A percentile compares a stretch with the other conserved stretches of the same genome.
These are phyloP conservation scores for Ustilago cynodontis DNA, from an alignment of 1,284 basidiomycete genomes.

Conservation along the genomic window DNA sequence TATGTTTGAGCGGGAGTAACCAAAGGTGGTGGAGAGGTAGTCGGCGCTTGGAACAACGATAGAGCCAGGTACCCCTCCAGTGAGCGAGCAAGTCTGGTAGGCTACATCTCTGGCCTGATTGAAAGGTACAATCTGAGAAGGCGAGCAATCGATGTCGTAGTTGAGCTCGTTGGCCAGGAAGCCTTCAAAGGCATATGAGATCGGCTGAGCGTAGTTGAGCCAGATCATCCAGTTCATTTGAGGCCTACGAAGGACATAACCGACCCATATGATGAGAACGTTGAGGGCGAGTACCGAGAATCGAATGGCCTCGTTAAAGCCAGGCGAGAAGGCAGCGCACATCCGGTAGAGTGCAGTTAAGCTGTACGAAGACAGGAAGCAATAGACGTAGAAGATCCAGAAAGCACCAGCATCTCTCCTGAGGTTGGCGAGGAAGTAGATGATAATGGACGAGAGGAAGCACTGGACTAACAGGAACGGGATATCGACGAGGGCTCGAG, in stretches of 20 bases:
- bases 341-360: conserved; percentile 55
- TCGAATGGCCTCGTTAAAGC: conserved; percentile 65
- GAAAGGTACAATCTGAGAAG: conserved; percentile 33
- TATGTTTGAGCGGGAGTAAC: conserved; percentile 74
- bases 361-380: conserved; percentile 53
- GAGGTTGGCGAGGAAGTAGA: conserved; percentile 66
- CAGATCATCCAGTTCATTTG: conserved; percentile 80
- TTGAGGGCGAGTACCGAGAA: conserved; percentile 55
- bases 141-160: conserved; percentile 45
- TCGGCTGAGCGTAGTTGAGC: conserved; percentile 70
- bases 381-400: conserved; percentile 74
- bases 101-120: conserved; percentile 22
- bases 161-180: conserved; percentile 73
- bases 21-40: conserved; percentile 75
- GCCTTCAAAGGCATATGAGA: conserved; percentile 83
- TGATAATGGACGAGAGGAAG: conserved; percentile 70
- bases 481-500: conserved; percentile 66
- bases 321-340: conserved; percentile 66
- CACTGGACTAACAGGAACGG: conserved; percentile 71
- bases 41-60: conserved; percentile 72
- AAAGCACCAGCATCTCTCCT: conserved; percentile 58
- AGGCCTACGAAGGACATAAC: conserved; percentile 74
- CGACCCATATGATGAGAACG: conserved; percentile 52
- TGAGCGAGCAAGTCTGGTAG: conserved; percentile 70
- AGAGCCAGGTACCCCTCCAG: conserved; percentile 71